A percentile compares a stretch with the other conserved stretches of the same genome.
Conservation (phyloP, 108 stramenopile species). For the Skeletonema potamos region DNA sequence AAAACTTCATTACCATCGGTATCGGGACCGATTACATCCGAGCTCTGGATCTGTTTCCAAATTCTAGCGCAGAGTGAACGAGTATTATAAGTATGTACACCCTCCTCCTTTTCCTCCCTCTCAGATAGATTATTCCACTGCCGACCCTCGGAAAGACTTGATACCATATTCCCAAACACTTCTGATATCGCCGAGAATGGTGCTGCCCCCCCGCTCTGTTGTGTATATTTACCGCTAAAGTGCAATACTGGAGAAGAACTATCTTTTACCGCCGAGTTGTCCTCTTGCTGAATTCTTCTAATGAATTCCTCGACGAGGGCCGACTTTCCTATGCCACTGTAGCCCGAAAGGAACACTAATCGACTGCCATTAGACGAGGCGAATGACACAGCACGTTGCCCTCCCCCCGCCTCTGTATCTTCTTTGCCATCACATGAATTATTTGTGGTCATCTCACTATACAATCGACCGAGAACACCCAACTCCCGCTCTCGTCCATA, state of each 20-base stretch:
- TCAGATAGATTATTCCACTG: background rate
- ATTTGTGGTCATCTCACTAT: background rate
- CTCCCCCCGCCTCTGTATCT: background rate
- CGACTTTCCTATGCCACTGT: slow-evolving; percentile 31
- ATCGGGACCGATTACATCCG: background rate
- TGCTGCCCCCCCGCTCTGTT: background rate
- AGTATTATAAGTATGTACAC: background rate
- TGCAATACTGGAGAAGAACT: background rate
- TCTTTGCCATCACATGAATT: background rate
- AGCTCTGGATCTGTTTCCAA: background rate
- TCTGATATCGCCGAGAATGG: slow-evolving; percentile 3
- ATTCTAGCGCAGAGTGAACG: background rate
- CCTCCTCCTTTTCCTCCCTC: too few species aligned
- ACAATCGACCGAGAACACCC: background rate
- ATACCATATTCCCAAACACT: background rate
- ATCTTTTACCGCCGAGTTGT: background rate
- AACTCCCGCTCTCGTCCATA: slow-evolving; percentile 33
- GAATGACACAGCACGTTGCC: too few species aligned
- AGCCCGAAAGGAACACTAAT: slow-evolving; percentile 27
- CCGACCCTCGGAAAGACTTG: background rate
- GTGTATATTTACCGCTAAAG: slow-evolving; percentile 1
- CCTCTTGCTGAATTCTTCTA: background rate
- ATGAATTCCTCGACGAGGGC: slow-evolving; percentile 16
- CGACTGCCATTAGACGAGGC: background rate
- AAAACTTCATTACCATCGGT: background rate